Evolutionary conservation across 331 rosid species (phyloP), one percentile per base, ranked within the genome.

Genomic region (Pyrus hybrid): DNA sequence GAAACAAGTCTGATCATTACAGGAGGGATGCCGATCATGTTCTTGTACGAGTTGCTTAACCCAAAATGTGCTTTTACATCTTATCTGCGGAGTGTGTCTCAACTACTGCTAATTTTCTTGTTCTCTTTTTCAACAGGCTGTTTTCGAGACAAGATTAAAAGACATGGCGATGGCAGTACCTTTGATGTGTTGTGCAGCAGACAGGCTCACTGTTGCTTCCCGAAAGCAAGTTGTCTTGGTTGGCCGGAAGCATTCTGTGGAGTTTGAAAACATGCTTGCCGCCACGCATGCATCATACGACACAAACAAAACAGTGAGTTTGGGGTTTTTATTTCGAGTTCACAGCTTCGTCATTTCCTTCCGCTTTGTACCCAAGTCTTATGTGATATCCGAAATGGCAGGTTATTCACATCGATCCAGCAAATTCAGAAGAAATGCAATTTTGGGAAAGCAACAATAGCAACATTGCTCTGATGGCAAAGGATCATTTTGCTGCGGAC

Each of bases 151-250:
- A 7, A 86, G 95, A 78, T 83, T 94, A 84, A 88, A 83, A 76
- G 97, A 88, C 49, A 87, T 71, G 89, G 87, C 91, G 13, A 82
- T 87, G 98, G 96, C 97, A 23, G 96, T 94, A 76, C 98, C 99
- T 18, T 85, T 94, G 80, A 90, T 94, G 98, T 93, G 98, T 75
- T 91, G 93, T 81, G 97, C 93, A 3, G 92, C 90, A 7, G 91
- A 88, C 86, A 88, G 91, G 96, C 83, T 90, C 63, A 57, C 75
- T 23, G 86, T 77, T 51, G 87, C 92, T 69, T 87, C 88, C 7
- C 61, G 87, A 32, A 91, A 86, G 88, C 95, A 93, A 79, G 85
- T 90, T 68, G 97, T 93, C 58, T 76, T 93, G 79, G 93, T 91
- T 14, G 98, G 97, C 69, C 87, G 80, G 63, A 87, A 80, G 80